phyloP scores from a whole-genome alignment of 441 rosid species.

The Eutrema salsugineum region DNA sequence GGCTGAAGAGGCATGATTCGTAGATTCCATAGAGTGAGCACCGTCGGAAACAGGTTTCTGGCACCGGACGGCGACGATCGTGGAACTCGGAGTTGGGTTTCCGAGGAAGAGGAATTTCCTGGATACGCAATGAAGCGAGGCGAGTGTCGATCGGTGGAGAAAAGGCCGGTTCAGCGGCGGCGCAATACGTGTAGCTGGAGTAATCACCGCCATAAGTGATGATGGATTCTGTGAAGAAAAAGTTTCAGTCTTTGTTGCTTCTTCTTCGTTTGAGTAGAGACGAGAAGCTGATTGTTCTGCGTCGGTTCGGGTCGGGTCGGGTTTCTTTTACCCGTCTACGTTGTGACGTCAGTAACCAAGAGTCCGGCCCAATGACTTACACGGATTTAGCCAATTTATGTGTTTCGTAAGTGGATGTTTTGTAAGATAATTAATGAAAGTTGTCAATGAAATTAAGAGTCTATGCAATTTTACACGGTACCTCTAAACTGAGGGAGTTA shows the following conservation, averaged over 20 bases:
- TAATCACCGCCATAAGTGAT: constrained; percentile 37
- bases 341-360: neutral
- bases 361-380: constrained; percentile 7
- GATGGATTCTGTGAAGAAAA: neutral
- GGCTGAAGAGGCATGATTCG: constrained; percentile 28
- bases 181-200: constrained; percentile 35
- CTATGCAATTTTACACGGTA: too few relatives aligned
- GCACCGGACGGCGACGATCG: constrained; percentile 45
- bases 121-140: constrained; percentile 25
- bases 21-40: constrained; percentile 23
- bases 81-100: constrained; percentile 30
- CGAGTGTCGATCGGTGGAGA: constrained; percentile 23
- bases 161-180: constrained; percentile 30
- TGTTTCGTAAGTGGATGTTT: too few relatives aligned
- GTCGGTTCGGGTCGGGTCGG: neutral
- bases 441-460: too few relatives aligned
- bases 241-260: neutral
- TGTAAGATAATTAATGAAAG: too few relatives aligned
- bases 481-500: too few relatives aligned
- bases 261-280: neutral
- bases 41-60: constrained; percentile 37
- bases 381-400: too few relatives aligned
- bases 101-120: constrained; percentile 24
- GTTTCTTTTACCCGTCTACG: neutral
- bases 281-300: neutral